A percentile compares a stretch with the other conserved stretches of the same genome.
Conservation (phyloP, 2,329 filamentous ascomycete genomes). For the Beauveria sp. region DNA sequence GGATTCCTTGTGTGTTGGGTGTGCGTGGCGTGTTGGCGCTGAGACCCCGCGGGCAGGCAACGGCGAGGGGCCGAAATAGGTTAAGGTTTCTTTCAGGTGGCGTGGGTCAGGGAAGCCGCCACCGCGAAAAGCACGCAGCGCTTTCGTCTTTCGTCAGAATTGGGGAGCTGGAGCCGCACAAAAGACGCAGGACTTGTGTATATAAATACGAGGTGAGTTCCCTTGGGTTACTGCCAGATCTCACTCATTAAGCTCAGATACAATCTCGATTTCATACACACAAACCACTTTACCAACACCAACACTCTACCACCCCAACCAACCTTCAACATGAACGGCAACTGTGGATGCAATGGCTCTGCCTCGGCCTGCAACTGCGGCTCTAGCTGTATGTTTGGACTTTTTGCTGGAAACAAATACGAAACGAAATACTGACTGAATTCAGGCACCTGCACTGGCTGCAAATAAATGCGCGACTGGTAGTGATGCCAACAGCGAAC, state of each 20-base stretch:
- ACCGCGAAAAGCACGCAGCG: slow-evolving; percentile 9
- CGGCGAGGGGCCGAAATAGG: neutral
- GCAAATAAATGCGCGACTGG: slow-evolving; percentile 4
- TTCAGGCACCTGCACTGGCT: slow-evolving; percentile 10
- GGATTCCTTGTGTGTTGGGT: neutral
- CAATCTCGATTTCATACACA: slow-evolving; percentile 6
- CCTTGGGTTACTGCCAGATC: neutral
- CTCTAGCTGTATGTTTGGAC: slow-evolving; percentile 8
- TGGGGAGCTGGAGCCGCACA: neutral
- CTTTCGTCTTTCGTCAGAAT: slow-evolving; percentile 7
- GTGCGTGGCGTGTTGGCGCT: neutral
- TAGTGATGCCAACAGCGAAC: neutral
- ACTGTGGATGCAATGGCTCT: slow-evolving; percentile 12
- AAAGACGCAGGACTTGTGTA: slow-evolving; percentile 2
- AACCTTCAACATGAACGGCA: slow-evolving; percentile 11
- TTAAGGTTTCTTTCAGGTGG: neutral
- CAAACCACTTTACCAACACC: neutral
- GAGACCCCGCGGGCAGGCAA: neutral
- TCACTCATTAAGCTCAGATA: neutral
- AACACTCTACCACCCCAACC: neutral
- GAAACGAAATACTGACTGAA: neutral
- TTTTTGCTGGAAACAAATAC: neutral
- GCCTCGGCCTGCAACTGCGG: slow-evolving; percentile 12
- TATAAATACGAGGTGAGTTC: neutral
- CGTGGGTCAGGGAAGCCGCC: neutral